A percentile compares a stretch with the other conserved stretches of the same genome.
phyloP scores from a whole-genome alignment of 768 basidiomycete genomes.

The Symmetrospora coprosmae region DNA sequence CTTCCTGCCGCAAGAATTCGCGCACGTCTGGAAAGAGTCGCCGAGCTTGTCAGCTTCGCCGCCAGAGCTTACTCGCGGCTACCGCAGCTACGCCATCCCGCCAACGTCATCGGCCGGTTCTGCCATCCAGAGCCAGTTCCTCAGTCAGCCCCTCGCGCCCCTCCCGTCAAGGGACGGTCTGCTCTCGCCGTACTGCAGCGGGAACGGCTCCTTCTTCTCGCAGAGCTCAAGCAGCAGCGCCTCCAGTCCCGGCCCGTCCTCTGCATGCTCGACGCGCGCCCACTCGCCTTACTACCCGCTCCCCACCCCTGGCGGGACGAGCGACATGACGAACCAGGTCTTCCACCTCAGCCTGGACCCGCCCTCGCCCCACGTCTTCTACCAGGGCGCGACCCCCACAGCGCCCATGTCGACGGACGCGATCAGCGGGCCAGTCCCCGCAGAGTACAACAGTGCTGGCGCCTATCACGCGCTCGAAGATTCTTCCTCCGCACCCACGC shows the following conservation, averaged over 20 bases:
- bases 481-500: no score
- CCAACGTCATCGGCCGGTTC: no score
- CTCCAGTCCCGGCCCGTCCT: conserved; percentile 7
- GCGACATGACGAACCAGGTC: conserved; percentile 1
- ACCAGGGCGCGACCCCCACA: no score
- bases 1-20: conserved; percentile 1
- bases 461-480: no score
- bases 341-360: conserved; percentile 12
- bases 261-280: neutral
- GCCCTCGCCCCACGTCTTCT: neutral
- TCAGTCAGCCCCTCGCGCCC: neutral
- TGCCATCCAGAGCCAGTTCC: neutral
- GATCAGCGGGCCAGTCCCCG: no score
- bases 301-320: neutral
- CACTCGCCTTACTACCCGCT: conserved; percentile 1
- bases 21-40: conserved; percentile 4
- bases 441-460: no score
- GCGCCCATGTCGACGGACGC: no score
- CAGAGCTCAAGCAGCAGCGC: conserved; percentile 8
- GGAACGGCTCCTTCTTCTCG: conserved; percentile 13
- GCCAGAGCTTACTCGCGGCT: neutral
- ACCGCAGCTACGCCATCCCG: no score
- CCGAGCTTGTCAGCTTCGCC: neutral
- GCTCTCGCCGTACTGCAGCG: conserved; percentile 16
- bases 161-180: conserved; percentile 20